Percentiles rank a stretch among this genome's conserved stretches.
Evolutionary conservation across 805 yeast genomes (phyloP).

Genomic region (Tetrapisispora namnaoensis): DNA sequence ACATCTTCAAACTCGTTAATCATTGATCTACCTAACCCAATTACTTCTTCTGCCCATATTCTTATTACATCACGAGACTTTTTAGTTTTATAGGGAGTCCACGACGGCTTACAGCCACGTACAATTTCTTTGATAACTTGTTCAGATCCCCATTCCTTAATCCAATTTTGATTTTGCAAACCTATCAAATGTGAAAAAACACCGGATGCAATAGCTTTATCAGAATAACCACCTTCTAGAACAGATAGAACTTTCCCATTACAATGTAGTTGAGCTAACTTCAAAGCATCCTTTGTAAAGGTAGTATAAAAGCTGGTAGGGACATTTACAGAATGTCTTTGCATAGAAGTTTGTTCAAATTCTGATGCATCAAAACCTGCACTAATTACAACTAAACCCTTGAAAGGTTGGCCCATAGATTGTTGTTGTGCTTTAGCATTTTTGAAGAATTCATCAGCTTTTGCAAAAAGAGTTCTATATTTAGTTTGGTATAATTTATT

Average conservation of each 20-base stretch:
- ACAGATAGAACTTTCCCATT: conserved; percentile 56
- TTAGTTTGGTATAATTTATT: conserved; percentile 47
- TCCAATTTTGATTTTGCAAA: conserved; percentile 48
- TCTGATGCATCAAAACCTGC: conserved; percentile 89
- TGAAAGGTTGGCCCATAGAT: conserved; percentile 34
- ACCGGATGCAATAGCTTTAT: conserved; percentile 71
- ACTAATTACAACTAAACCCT: conserved; percentile 57
- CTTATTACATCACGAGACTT: conserved; percentile 43
- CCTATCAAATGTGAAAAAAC: conserved; percentile 73
- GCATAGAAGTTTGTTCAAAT: conserved; percentile 75
- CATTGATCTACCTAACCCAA: conserved; percentile 52
- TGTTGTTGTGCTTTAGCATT: conserved; percentile 39
- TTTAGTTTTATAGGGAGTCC: conserved; percentile 47
- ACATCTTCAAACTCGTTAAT: conserved; percentile 36
- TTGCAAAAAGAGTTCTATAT: conserved; percentile 50
- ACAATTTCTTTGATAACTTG: conserved; percentile 54
- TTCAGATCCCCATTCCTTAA: conserved; percentile 52
- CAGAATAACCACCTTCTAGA: conserved; percentile 81
- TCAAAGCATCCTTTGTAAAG: conserved; percentile 65
- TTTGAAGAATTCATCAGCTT: conserved; percentile 57
- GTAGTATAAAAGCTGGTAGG: conserved; percentile 70
- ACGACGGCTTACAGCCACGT: conserved; percentile 57
- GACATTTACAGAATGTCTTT: conserved; percentile 69
- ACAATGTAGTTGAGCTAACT: conserved; percentile 52
- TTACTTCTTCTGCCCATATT: conserved; percentile 56